Percentiles rank a stretch among this genome's conserved stretches.
phyloP scores from a whole-genome alignment of 1,139 yeast genomes.

The Geotrichum klebahnii region DNA sequence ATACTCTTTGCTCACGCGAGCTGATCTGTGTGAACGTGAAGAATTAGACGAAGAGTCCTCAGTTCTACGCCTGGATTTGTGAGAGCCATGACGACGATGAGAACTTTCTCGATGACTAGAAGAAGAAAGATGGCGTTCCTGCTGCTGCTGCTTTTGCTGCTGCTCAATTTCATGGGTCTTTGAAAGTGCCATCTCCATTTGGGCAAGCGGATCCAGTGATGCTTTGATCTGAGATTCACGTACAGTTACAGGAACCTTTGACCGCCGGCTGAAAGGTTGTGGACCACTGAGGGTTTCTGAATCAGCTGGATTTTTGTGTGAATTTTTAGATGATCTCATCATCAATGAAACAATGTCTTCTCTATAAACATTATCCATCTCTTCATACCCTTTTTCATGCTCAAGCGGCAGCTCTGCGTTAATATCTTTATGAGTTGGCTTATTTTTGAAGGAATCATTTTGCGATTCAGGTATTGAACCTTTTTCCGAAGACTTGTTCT shows the following conservation, averaged over 20 bases:
- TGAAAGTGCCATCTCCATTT: background rate
- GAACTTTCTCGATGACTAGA: background rate
- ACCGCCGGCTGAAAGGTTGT: background rate
- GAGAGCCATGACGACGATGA: background rate
- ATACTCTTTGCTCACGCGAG: background rate
- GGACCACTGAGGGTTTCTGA: no score
- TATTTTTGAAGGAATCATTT: background rate
- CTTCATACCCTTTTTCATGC: background rate
- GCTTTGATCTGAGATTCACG: background rate
- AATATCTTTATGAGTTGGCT: background rate
- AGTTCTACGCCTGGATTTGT: no score
- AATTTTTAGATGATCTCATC: background rate
- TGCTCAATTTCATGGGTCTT: background rate
- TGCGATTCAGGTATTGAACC: no score
- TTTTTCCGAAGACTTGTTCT: no score
- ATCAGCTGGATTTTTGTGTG: background rate
- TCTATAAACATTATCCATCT: conserved; percentile 1
- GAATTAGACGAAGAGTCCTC: no score
- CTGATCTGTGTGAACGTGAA: background rate
- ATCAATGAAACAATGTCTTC: background rate
- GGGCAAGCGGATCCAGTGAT: conserved; percentile 6
- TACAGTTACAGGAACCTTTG: background rate
- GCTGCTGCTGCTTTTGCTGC: background rate
- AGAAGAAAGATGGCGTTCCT: background rate
- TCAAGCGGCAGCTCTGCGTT: no score